phyloP scores from a whole-genome alignment of 495 filamentous ascomycete genomes.

The Tricharina praecox region DNA sequence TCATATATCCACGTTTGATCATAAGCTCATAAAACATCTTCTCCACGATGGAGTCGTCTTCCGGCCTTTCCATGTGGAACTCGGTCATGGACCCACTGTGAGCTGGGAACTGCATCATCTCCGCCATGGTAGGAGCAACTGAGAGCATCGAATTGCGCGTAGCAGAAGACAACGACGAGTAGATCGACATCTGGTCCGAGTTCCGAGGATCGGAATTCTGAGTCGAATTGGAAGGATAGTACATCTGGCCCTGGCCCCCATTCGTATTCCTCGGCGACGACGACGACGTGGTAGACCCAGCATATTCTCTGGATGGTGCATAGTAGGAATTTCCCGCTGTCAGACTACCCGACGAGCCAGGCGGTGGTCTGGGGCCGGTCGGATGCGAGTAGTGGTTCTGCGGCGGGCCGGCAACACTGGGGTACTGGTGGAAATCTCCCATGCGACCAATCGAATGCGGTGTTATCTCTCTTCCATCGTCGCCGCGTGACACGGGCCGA shows the following conservation, averaged over 20 bases:
- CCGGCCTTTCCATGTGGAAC: slow-evolving; percentile 49
- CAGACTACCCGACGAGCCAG: slow-evolving; percentile 26
- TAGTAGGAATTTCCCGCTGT: slow-evolving; percentile 6
- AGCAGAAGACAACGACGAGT: slow-evolving; percentile 32
- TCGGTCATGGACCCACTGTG: slow-evolving; percentile 38
- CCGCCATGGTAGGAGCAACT: slow-evolving; percentile 40
- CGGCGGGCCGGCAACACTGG: slow-evolving; percentile 42
- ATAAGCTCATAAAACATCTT: slow-evolving; percentile 82
- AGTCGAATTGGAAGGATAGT: slow-evolving; percentile 52
- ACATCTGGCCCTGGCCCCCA: slow-evolving; percentile 34
- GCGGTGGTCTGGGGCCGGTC: slow-evolving; percentile 52
- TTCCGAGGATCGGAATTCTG: slow-evolving; percentile 49
- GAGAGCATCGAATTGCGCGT: slow-evolving; percentile 4
- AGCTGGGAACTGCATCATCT: slow-evolving; percentile 31
- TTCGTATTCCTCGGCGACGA: slow-evolving; percentile 33
- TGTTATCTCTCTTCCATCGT: slow-evolving; percentile 32
- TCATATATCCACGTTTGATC: slow-evolving; percentile 94
- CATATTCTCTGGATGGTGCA: slow-evolving; percentile 1
- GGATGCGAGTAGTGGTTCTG: slow-evolving; percentile 34
- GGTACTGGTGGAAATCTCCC: slow-evolving; percentile 81
- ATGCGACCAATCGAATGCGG: slow-evolving; percentile 27
- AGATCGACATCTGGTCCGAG: slow-evolving; percentile 33
- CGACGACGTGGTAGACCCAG: background rate
- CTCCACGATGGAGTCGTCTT: slow-evolving; percentile 77
- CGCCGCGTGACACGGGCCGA: slow-evolving; percentile 42